These are phyloP conservation scores for Plasmodium coatneyi DNA, from an alignment of 169 alveolate genomes.

Conservation along the genomic window DNA sequence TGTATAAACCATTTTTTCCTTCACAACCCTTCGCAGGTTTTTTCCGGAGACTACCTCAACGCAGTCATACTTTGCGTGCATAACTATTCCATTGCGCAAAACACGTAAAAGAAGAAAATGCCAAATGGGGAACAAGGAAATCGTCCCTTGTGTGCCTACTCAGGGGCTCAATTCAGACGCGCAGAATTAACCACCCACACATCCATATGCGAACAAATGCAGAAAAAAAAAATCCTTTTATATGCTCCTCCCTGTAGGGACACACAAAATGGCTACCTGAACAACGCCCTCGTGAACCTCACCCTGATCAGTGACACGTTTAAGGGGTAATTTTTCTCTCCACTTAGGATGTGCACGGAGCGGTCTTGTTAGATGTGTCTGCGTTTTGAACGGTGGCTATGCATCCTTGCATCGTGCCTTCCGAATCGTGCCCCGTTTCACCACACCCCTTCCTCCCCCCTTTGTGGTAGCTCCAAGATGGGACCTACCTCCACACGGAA, in stretches of 20 bases:
- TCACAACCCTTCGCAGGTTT: constrained; percentile 1
- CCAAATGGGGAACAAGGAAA: neutral
- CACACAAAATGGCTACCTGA: constrained; percentile 31
- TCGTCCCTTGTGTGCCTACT: neutral
- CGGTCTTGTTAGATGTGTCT: neutral
- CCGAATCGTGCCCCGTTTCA: neutral
- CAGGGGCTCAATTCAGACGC: neutral
- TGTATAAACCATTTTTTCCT: neutral
- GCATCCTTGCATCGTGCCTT: neutral
- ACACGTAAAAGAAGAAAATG: constrained; percentile 1
- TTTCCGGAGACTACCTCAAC: constrained; percentile 41
- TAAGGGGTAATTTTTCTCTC: constrained; percentile 11
- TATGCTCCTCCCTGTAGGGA: constrained; percentile 12
- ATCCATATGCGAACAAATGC: neutral
- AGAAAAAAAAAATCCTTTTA: neutral
- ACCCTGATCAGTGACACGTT: constrained; percentile 8
- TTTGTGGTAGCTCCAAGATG: neutral
- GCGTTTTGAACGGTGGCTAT: neutral
- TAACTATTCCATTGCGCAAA: constrained; percentile 13
- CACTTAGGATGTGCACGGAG: neutral
- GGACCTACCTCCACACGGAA: neutral
- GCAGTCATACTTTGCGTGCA: constrained; percentile 49
- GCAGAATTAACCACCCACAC: neutral
- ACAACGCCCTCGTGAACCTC: constrained; percentile 47
- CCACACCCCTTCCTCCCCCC: neutral